phyloP scores from a whole-genome alignment of 75 land plant genomes.

The Pinus tabuliformis region DNA sequence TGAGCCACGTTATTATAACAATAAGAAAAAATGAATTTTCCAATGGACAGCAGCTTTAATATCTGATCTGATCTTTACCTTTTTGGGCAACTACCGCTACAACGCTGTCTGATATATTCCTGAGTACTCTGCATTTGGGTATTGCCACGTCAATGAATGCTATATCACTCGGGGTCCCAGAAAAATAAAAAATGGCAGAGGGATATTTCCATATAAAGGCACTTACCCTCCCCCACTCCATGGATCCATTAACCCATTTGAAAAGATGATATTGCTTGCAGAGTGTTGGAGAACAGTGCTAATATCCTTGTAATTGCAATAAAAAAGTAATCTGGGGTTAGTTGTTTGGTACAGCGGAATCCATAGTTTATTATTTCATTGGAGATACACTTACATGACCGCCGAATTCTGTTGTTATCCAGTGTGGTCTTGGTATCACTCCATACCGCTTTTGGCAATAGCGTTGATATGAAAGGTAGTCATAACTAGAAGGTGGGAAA shows the following conservation, averaged over 20 bases:
- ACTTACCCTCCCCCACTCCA: conserved; percentile 90
- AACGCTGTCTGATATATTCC: conserved; percentile 61
- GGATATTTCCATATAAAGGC: neutral
- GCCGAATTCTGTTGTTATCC: conserved; percentile 80
- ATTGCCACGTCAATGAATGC: neutral
- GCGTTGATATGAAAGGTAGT: conserved; percentile 13
- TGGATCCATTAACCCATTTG: conserved; percentile 81
- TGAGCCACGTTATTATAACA: neutral
- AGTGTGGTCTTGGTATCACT: conserved; percentile 56
- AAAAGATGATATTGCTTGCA: conserved; percentile 88
- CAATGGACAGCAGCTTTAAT: neutral
- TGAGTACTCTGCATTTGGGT: conserved; percentile 50
- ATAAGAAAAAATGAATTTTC: neutral
- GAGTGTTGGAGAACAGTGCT: conserved; percentile 49
- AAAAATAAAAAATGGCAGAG: neutral
- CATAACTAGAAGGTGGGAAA: conserved; percentile 44
- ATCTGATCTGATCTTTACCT: conserved; percentile 27
- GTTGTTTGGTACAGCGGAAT: neutral
- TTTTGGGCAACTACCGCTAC: conserved; percentile 60
- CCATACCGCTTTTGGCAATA: conserved; percentile 33
- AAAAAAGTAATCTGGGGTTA: neutral
- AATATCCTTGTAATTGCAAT: conserved; percentile 30
- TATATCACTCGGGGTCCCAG: neutral
- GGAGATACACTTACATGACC: conserved; percentile 57
- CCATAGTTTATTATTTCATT: neutral